Conservation (phyloP, 495 filamentous ascomycete genomes). For the Tricharina praecox region DNA sequence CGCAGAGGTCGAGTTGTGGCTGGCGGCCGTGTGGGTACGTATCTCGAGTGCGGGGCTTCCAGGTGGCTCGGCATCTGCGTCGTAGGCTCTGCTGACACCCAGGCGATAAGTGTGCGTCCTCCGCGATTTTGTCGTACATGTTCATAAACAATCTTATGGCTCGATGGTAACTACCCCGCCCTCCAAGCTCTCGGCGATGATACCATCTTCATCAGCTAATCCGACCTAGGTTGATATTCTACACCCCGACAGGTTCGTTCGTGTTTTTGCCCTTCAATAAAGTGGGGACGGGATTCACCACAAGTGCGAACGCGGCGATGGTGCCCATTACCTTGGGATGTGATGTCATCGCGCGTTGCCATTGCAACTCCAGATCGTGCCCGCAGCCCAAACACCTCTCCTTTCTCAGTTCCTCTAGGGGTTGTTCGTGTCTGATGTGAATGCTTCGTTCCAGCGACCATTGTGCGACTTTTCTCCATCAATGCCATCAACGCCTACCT, state of each 20-base stretch:
- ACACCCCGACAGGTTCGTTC: slow-evolving; percentile 46
- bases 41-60: slow-evolving; percentile 28
- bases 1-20: slow-evolving; percentile 41
- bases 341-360: no score
- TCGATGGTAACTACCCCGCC: slow-evolving; percentile 66
- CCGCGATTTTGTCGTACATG: slow-evolving; percentile 73
- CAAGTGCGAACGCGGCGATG: no score
- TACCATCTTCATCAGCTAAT: no score
- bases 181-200: background rate
- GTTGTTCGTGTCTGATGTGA: background rate
- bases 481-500: slow-evolving; percentile 65
- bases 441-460: slow-evolving; percentile 38
- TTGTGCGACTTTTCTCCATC: slow-evolving; percentile 66
- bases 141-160: slow-evolving; percentile 89
- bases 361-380: no score
- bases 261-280: slow-evolving; percentile 9
- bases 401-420: no score
- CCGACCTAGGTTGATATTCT: slow-evolving; percentile 42
- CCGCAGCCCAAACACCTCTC: no score
- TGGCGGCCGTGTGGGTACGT: slow-evolving; percentile 78
- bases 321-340: no score
- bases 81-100: background rate
- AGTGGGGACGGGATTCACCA: no score
- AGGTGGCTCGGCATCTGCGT: background rate
- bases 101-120: slow-evolving; percentile 49